Evolutionary conservation across 2,329 filamentous ascomycete species (phyloP).

Genomic region (Xylariales sp.): DNA sequence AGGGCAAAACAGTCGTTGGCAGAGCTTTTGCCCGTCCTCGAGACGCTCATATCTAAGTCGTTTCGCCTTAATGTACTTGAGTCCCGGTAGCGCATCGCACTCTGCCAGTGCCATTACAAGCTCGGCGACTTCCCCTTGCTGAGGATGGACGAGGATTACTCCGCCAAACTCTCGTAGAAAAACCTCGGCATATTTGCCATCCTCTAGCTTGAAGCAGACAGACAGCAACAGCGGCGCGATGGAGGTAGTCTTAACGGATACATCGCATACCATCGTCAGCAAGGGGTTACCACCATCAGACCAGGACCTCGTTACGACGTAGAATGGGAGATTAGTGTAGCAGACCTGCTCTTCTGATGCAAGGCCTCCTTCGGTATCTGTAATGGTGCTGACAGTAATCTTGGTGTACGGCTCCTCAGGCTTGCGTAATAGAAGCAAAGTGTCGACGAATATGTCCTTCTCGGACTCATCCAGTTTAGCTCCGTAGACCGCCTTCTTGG

Average conservation of each 20-base stretch:
- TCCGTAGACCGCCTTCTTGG: not conserved
- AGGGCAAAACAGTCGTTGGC: not conserved
- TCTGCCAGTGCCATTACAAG: not conserved
- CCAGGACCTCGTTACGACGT: not conserved
- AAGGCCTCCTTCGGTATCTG: not conserved
- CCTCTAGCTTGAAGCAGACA: not conserved
- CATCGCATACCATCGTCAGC: not conserved
- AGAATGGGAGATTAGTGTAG: not conserved
- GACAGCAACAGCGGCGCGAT: not conserved
- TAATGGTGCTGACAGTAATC: not conserved
- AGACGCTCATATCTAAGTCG: not conserved
- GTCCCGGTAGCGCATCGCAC: not conserved
- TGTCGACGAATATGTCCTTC: not conserved
- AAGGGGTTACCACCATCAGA: not conserved
- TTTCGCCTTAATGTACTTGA: not conserved
- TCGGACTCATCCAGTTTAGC: not conserved
- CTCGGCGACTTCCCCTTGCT: slow-evolving; percentile 1
- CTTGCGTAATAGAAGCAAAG: not conserved
- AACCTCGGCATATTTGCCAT: not conserved
- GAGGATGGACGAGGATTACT: not conserved
- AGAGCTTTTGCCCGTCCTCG: not conserved
- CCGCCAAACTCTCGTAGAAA: not conserved
- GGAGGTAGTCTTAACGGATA: not conserved
- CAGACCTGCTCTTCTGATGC: not conserved
- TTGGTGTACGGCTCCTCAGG: not conserved